These are phyloP conservation scores for Colletotrichum limetticola DNA, from an alignment of 2,329 filamentous ascomycete species.

Conservation along the genomic window DNA sequence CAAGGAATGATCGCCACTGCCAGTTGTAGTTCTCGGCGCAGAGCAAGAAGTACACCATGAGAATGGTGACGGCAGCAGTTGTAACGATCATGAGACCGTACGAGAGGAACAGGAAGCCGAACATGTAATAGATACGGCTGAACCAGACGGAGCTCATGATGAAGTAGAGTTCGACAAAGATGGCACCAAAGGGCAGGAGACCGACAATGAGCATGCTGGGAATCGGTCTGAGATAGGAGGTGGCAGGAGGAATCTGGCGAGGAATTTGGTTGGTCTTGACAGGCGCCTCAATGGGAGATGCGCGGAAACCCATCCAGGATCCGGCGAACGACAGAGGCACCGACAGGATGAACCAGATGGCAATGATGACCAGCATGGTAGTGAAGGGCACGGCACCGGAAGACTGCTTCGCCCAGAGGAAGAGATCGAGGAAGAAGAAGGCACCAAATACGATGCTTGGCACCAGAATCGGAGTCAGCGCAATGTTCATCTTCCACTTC, in stretches of 20 bases:
- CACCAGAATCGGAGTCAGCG: constrained; percentile 85
- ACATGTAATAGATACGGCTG: constrained; percentile 99
- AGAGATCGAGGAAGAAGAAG: constrained; percentile 96
- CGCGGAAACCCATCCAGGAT: constrained; percentile 93
- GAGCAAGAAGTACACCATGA: constrained; percentile 96
- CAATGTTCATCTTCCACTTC: constrained; percentile 93
- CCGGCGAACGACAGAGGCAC: constrained; percentile 90
- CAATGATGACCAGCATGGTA: constrained; percentile 93
- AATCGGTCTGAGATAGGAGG: constrained; percentile 84
- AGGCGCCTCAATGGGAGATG: constrained; percentile 76
- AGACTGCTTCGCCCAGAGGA: constrained; percentile 93
- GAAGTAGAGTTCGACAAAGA: constrained; percentile 98
- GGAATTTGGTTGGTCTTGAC: constrained; percentile 98
- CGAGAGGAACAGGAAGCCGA: constrained; percentile 97
- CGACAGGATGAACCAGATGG: constrained; percentile 97
- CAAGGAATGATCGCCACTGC: constrained; percentile 97
- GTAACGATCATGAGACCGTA: constrained; percentile 98
- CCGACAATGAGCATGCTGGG: constrained; percentile 94
- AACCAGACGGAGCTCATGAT: constrained; percentile 99
- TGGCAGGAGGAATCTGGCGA: constrained; percentile 88
- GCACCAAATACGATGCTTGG: constrained; percentile 85
- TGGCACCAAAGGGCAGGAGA: constrained; percentile 92
- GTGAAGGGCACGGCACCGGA: constrained; percentile 95
- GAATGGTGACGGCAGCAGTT: constrained; percentile 88
- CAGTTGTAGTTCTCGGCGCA: constrained; percentile 98